These are phyloP conservation scores for Cerioporus squamosus DNA, from an alignment of 1,284 basidiomycete species.

Conservation along the genomic window DNA sequence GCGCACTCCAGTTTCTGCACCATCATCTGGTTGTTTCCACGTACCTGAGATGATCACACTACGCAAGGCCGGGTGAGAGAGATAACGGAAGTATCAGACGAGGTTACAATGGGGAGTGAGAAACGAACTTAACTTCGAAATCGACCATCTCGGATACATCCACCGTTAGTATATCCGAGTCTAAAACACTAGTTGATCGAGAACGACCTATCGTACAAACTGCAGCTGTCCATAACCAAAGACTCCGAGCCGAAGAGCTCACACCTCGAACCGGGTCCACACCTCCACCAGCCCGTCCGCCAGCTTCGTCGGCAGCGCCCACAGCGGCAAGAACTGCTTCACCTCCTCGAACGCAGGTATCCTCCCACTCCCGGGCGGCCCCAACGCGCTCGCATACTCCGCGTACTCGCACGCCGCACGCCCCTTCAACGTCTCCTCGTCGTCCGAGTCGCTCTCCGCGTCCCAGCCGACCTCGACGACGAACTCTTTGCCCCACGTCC, in stretches of 20 bases:
- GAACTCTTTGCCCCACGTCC: slow-evolving; percentile 67
- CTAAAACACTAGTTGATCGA: background rate
- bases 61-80: no score
- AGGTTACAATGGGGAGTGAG: background rate
- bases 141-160: no score
- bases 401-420: slow-evolving; percentile 71
- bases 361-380: slow-evolving; percentile 44
- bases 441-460: slow-evolving; percentile 29
- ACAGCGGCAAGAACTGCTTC: slow-evolving; percentile 66
- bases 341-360: slow-evolving; percentile 79
- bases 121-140: no score
- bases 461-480: slow-evolving; percentile 59
- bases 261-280: slow-evolving; percentile 50
- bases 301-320: slow-evolving; percentile 66
- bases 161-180: no score
- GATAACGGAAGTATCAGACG: background rate
- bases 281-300: slow-evolving; percentile 67
- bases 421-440: slow-evolving; percentile 44
- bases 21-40: no score
- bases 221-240: background rate
- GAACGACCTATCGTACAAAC: background rate
- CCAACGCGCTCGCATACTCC: slow-evolving; percentile 64
- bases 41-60: no score
- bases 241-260: slow-evolving; percentile 5
- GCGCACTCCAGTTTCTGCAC: no score